These are phyloP conservation scores for Colletotrichum sp. DNA, from an alignment of 2,329 filamentous ascomycete species.

Conservation along the genomic window DNA sequence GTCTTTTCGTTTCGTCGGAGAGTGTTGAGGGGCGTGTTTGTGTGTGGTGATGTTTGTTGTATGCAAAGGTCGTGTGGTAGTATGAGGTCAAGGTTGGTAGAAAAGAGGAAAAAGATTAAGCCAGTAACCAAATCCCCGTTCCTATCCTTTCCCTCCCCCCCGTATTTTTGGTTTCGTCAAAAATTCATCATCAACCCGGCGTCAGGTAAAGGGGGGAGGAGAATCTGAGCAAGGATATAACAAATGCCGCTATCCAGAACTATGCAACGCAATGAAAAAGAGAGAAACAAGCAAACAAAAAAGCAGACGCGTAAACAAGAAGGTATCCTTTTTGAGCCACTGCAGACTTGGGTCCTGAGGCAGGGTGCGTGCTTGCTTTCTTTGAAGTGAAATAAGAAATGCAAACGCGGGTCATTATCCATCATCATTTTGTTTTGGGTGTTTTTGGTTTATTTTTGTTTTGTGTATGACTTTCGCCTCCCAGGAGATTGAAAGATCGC, in stretches of 20 bases:
- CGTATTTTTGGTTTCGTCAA: slow-evolving; percentile 5
- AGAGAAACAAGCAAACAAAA: slow-evolving; percentile 23
- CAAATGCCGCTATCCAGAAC: slow-evolving; percentile 20
- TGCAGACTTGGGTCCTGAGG: neutral
- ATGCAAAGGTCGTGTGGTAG: neutral
- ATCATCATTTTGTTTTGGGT: neutral
- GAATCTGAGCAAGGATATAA: slow-evolving; percentile 23
- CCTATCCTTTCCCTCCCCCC: slow-evolving; percentile 21
- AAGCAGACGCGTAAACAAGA: slow-evolving; percentile 18
- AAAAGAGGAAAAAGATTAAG: neutral
- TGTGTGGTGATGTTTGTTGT: neutral
- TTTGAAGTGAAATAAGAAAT: neutral
- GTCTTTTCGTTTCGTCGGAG: neutral
- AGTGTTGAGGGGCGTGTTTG: neutral
- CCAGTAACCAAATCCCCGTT: slow-evolving; percentile 7
- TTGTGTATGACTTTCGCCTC: neutral
- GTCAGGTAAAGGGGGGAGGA: slow-evolving; percentile 22
- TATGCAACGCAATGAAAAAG: slow-evolving; percentile 21
- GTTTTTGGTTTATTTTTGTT: neutral
- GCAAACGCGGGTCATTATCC: neutral
- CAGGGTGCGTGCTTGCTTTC: neutral
- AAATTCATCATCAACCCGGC: slow-evolving; percentile 27
- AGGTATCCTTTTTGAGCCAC: slow-evolving; percentile 5
- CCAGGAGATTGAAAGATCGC: slow-evolving; percentile 18
- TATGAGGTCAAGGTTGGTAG: neutral